Conservation (phyloP, 306 rosid genomes). For the Betula pendula region DNA sequence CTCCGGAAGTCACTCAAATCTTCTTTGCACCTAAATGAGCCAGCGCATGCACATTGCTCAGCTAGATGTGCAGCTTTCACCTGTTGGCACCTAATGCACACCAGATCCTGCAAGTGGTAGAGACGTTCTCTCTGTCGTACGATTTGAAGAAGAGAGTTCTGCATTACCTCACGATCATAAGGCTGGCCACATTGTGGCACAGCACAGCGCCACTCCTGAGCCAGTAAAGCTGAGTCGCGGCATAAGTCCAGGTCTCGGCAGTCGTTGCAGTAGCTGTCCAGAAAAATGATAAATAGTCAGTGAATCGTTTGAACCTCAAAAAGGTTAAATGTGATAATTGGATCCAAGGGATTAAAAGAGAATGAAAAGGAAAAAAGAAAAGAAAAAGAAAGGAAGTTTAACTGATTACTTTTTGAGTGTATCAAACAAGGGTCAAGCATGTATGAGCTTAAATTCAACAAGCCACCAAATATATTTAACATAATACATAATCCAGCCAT, state of each 20-base stretch:
- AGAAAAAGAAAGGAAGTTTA: not conserved
- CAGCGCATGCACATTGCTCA: constrained; percentile 81
- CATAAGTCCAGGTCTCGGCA: constrained; percentile 89
- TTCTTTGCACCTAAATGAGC: constrained; percentile 78
- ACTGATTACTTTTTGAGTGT: not conserved
- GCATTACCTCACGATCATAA: constrained; percentile 77
- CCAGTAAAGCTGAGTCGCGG: constrained; percentile 62
- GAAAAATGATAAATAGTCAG: not conserved
- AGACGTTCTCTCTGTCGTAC: constrained; percentile 82
- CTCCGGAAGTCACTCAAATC: constrained; percentile 41
- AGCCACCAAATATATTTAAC: not conserved
- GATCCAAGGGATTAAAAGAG: not conserved
- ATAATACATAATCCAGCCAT: not conserved
- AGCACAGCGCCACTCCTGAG: constrained; percentile 79
- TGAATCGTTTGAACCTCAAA: constrained; percentile 1
- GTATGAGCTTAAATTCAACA: not conserved
- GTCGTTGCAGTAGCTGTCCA: constrained; percentile 77
- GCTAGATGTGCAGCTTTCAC: constrained; percentile 87
- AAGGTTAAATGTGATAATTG: constrained; percentile 5
- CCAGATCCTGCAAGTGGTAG: constrained; percentile 84
- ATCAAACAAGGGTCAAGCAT: not conserved
- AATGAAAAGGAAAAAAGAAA: not conserved
- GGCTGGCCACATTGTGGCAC: constrained; percentile 93
- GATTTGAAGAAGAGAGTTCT: constrained; percentile 69
- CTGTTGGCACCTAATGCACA: constrained; percentile 64